Evolutionary conservation across 768 basidiomycete genomes (phyloP), one percentile per base, ranked within the genome.

Genomic region (Boletus rex-veris): DNA sequence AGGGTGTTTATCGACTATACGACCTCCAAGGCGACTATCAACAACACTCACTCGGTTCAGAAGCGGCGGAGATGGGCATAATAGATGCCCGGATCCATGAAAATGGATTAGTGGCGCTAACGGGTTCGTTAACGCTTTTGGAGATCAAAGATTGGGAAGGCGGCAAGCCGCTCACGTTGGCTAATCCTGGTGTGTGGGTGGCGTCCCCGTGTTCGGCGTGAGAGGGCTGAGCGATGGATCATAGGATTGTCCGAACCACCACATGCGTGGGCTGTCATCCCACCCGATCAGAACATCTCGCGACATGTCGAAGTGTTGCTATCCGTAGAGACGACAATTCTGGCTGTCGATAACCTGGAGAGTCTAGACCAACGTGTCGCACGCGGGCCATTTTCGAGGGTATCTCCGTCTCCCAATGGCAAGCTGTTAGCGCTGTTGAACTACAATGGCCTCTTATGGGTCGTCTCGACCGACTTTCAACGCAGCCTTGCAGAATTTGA

Each of bases 391-490:
- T 98, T 98, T 69, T 80, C 80, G 0, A 88, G 88, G 61, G 80
- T 98, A 48, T 81, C 88, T 0, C 88, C 92, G 4, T 98, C 96
- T 1, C 96, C 97, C 1, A 95, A 94, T 61, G 96, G 96, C 36
- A 93, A 95, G 62, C 86, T 92, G 43, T 77, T 98, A 15, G 93
- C 93, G 0, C 74, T 98, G 3, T 73, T 96, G 36, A 92, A 89
- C 2, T 82, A 77, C 50, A 74, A 77, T 11, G 86, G 86, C 7
- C 73, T 81, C 5, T 80, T 98, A 28, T 92, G 90, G 88, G 95
- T 98, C 35, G 91, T 98, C n/a, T 96, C 95, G 12, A 81, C 86
- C 12, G 92, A 98, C 69, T 98, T 98, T 65, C 86, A 90, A 58
- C 81, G 91, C 39, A 90, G 80, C 62, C 79, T 96, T 60, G 90